These are phyloP conservation scores for Fimicolochytrium jonesii DNA, from an alignment of 192 early-diverging fungal species.

Conservation along the genomic window DNA sequence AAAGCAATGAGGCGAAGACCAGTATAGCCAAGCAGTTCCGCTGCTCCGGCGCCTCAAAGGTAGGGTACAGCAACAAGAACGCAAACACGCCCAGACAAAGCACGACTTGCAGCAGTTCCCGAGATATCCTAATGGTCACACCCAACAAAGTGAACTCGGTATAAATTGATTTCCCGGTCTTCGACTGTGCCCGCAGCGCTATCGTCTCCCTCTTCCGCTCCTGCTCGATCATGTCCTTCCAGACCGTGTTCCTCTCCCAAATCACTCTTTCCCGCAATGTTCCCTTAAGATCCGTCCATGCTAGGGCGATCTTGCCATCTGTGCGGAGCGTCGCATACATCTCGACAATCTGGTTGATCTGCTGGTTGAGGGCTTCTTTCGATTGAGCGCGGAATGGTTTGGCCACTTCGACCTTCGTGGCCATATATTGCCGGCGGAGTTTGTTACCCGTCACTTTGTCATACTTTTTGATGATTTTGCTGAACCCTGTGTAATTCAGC, in stretches of 20 bases:
- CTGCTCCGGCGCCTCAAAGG: conserved; percentile 72
- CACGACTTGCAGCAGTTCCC: conserved; percentile 28
- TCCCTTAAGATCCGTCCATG: conserved; percentile 68
- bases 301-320: conserved; percentile 56
- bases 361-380: conserved; percentile 56
- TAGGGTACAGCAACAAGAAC: conserved; percentile 47
- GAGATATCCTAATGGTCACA: neutral
- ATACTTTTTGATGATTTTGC: conserved; percentile 96
- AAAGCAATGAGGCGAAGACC: conserved; percentile 81
- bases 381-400: conserved; percentile 69
- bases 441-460: conserved; percentile 85
- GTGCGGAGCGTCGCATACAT: conserved; percentile 66
- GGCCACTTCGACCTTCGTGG: conserved; percentile 48
- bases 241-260: conserved; percentile 96
- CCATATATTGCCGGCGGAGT: conserved; percentile 70
- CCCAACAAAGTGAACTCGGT: conserved; percentile 7
- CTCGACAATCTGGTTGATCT: conserved; percentile 54
- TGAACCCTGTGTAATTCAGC: conserved; percentile 87
- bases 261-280: conserved; percentile 87
- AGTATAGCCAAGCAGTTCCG: conserved; percentile 90
- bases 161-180: neutral
- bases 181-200: conserved; percentile 7
- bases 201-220: conserved; percentile 65
- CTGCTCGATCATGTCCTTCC: conserved; percentile 93
- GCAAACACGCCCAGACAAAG: conserved; percentile 59